Base-by-base conservation (phyloP, 1,139 yeast genomes). In the Barnettozyma hawaiiensis region DNA sequence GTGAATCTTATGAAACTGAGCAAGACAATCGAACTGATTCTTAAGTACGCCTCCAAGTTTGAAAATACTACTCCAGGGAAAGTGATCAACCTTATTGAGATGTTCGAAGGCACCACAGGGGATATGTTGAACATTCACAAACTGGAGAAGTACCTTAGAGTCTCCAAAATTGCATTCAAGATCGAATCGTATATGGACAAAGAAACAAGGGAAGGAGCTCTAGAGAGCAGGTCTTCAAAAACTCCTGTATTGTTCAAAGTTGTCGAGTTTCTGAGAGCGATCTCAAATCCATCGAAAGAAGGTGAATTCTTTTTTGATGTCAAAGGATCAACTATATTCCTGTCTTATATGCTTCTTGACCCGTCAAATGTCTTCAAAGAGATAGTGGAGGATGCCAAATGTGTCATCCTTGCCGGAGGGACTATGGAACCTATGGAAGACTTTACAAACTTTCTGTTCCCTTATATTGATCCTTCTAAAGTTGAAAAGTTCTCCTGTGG, bases 381-480 rank as follows among this genome's bases (percentile, higher is more conserved):
- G 11, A 69, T 90, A 2, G 76, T 86, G 0, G 76, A 77, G 7
- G 74, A 79, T 27, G 74, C 90, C 0, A 74, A 72, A 50, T 83
- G 94, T 59, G 82, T 90, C 0, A 68, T 90, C 3, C 61, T 90
- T 6, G 95, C 96, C 10, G 98, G 98, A 29, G 98, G 98, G 15
- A 90, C 98, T 0, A 89, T 90, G 97, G 95, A 87, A 57, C 98
- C 98, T 0, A 70, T 81, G 45, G 61, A 70, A 14, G 97, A 90
- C 51, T 85, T 82, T 55, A 63, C 72, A 9, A 70, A 76, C 23
- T 76, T 73, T 49, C 64, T 90, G 31, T 78, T 89, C 42, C 96
- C 96, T 0, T 73, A 75, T 37, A 46, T 81, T 6, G 55, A 71
- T 2, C 51, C 66, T 0, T 46, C 58, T 0, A 55, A 71, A 39